phyloP scores from a whole-genome alignment of 2,329 filamentous ascomycete genomes.

The Massarina eburnea region DNA sequence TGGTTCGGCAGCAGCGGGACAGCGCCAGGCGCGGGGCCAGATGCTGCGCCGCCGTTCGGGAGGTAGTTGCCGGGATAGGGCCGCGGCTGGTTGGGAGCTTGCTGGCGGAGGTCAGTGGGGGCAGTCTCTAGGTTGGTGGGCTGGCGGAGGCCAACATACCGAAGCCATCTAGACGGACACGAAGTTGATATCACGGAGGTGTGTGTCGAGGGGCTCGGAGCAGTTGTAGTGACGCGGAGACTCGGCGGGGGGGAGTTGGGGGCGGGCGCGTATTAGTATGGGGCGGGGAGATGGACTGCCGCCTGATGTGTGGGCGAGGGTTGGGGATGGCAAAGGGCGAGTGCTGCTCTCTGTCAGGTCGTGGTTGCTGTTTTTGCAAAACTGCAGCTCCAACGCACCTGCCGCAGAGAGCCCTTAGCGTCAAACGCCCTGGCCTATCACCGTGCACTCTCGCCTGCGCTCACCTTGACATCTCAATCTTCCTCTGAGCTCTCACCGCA shows the following conservation, averaged over 20 bases:
- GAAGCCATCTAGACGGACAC: slow-evolving; percentile 37
- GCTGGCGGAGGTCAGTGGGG: slow-evolving; percentile 38
- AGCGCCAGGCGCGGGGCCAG: slow-evolving; percentile 47
- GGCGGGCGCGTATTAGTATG: too few species aligned
- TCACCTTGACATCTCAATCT: not conserved
- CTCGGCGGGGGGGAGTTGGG: not conserved
- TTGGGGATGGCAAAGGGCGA: slow-evolving; percentile 24
- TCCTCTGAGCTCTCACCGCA: too few species aligned
- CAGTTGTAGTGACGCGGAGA: not conserved
- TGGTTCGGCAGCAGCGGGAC: slow-evolving; percentile 55
- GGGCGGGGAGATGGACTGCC: too few species aligned
- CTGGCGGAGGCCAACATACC: slow-evolving; percentile 23
- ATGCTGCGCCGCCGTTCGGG: slow-evolving; percentile 48
- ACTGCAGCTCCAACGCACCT: slow-evolving; percentile 19
- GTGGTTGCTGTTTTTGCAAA: slow-evolving; percentile 35
- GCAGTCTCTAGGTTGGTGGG: slow-evolving; percentile 6
- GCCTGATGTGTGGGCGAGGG: not conserved
- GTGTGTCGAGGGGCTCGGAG: slow-evolving; percentile 1
- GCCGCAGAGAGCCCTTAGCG: slow-evolving; percentile 7
- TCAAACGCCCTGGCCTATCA: slow-evolving; percentile 16
- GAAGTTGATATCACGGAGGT: slow-evolving; percentile 20
- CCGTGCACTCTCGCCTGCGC: not conserved
- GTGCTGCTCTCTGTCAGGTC: slow-evolving; percentile 15
- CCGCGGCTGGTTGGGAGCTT: slow-evolving; percentile 54
- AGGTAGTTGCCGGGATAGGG: slow-evolving; percentile 52